phyloP scores from a whole-genome alignment of 805 yeast species.

The Wickerhamomyces chaumierensis region DNA sequence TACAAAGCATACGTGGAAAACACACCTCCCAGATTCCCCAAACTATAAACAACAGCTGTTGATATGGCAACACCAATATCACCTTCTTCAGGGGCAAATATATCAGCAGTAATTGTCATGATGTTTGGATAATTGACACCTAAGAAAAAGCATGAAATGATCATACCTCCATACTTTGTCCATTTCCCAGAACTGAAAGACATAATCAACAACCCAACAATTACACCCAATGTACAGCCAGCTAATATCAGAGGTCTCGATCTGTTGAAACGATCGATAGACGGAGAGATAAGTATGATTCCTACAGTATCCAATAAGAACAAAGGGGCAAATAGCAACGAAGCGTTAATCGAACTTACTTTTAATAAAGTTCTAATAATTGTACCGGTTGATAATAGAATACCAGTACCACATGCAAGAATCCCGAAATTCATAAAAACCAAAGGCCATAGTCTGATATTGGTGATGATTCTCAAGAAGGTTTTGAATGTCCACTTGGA shows the following conservation, averaged over 20 bases:
- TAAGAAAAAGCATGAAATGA: conserved; percentile 75
- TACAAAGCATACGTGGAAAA: conserved; percentile 79
- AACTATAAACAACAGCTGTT: conserved; percentile 73
- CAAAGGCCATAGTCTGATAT: conserved; percentile 68
- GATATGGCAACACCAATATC: conserved; percentile 80
- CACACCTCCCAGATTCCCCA: conserved; percentile 81
- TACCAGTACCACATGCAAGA: conserved; percentile 80
- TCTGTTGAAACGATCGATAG: conserved; percentile 58
- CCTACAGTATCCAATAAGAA: conserved; percentile 80
- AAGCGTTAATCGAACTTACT: conserved; percentile 55
- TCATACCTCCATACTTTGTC: conserved; percentile 70
- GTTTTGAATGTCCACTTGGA: conserved; percentile 51
- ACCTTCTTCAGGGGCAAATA: conserved; percentile 59
- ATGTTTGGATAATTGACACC: conserved; percentile 87
- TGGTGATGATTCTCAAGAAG: conserved; percentile 40
- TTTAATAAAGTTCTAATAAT: conserved; percentile 50
- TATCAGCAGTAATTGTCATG: conserved; percentile 77
- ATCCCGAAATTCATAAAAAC: conserved; percentile 86
- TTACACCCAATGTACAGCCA: conserved; percentile 52
- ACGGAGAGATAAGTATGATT: conserved; percentile 63
- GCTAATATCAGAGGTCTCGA: conserved; percentile 57
- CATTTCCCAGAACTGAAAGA: conserved; percentile 67
- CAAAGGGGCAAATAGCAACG: conserved; percentile 76
- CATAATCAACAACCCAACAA: conserved; percentile 65
- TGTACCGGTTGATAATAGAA: conserved; percentile 77